These are phyloP conservation scores for Populus hybrid DNA, from an alignment of 441 rosid species.

Conservation along the genomic window DNA sequence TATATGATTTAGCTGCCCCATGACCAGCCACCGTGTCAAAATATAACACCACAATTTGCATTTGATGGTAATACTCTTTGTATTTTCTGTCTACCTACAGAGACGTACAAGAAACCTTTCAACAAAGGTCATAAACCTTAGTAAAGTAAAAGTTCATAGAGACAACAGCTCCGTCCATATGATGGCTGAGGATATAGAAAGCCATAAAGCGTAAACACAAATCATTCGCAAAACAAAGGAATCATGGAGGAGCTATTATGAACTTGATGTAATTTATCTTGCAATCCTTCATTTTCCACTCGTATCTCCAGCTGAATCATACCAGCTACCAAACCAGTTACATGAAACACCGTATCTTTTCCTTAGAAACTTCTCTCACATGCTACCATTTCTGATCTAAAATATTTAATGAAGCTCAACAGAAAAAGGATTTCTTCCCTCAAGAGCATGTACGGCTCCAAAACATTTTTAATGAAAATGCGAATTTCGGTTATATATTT, in stretches of 20 bases:
- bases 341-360: background rate
- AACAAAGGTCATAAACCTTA: background rate
- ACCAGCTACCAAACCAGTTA: background rate
- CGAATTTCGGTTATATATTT: background rate
- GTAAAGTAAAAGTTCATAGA: background rate
- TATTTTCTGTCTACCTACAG: slow-evolving; percentile 70
- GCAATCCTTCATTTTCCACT: background rate
- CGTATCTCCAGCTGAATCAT: background rate
- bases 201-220: slow-evolving; percentile 2
- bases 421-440: background rate
- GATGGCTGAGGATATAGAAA: background rate
- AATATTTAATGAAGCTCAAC: background rate
- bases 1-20: slow-evolving; percentile 83
- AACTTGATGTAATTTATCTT: background rate
- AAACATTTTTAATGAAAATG: background rate
- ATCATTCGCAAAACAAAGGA: slow-evolving; percentile 2
- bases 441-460: background rate
- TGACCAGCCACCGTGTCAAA: slow-evolving; percentile 65
- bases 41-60: slow-evolving; percentile 55
- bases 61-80: slow-evolving; percentile 7
- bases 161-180: background rate
- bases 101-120: slow-evolving; percentile 14
- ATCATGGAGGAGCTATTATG: background rate
- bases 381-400: background rate
- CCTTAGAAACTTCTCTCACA: background rate